Conservation (phyloP, 2,329 filamentous ascomycete species). For the Nothopassalora personata region DNA sequence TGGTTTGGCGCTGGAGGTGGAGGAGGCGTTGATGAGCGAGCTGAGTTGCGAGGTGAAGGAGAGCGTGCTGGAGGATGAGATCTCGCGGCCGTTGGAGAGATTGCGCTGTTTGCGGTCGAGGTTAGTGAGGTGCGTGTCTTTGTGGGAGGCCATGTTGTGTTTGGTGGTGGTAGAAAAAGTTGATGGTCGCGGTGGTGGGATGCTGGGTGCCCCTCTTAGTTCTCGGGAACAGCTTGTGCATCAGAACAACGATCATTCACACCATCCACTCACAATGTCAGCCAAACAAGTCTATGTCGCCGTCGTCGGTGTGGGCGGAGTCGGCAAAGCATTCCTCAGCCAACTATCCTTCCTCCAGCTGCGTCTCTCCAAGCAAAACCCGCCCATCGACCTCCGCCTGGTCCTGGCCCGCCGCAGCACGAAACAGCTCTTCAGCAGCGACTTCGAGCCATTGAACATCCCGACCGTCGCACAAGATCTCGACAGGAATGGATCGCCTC, state of each 20-base stretch:
- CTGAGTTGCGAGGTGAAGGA: constrained; percentile 86
- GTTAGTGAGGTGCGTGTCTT: constrained; percentile 18
- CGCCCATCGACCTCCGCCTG: constrained; percentile 66
- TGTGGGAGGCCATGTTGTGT: constrained; percentile 13
- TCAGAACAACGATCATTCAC: background rate
- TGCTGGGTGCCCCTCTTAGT: background rate
- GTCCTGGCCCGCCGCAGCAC: constrained; percentile 82
- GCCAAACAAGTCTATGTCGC: constrained; percentile 38
- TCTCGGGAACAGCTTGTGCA: background rate
- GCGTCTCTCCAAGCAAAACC: constrained; percentile 47
- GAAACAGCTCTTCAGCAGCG: constrained; percentile 69
- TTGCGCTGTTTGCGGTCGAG: constrained; percentile 48
- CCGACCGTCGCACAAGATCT: constrained; percentile 58
- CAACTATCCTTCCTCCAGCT: constrained; percentile 67
- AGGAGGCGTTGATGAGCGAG: constrained; percentile 61
- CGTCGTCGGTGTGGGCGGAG: constrained; percentile 69
- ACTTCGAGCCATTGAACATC: constrained; percentile 64
- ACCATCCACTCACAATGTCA: background rate
- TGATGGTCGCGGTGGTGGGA: background rate
- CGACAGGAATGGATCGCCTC: constrained; percentile 56
- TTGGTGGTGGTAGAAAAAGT: background rate
- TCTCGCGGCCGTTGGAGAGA: constrained; percentile 53
- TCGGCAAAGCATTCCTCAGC: constrained; percentile 82
- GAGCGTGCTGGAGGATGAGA: constrained; percentile 64
- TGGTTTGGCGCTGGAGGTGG: constrained; percentile 33